Conservation (phyloP, 2,329 filamentous ascomycete genomes). For the Colletotrichum sp. region DNA sequence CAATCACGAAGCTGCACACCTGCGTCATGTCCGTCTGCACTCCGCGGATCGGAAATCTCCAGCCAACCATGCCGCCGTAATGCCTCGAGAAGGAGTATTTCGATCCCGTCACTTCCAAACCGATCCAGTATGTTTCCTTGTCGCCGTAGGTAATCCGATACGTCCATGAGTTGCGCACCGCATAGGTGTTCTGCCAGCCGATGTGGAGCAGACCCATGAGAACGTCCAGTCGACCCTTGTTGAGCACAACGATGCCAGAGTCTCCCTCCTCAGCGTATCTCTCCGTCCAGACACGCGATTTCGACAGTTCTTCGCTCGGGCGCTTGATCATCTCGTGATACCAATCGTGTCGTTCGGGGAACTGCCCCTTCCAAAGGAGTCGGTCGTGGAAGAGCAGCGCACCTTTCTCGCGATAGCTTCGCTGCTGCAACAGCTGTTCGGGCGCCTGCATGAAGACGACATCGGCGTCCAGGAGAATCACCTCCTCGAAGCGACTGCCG, state of each 20-base stretch:
- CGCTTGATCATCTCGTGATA: conserved; percentile 40
- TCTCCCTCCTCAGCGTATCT: conserved; percentile 46
- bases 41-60: conserved; percentile 21
- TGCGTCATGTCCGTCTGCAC: conserved; percentile 12
- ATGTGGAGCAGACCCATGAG: conserved; percentile 44
- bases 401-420: conserved; percentile 34
- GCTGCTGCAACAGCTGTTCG: conserved; percentile 33
- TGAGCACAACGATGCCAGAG: conserved; percentile 44
- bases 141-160: conserved; percentile 48
- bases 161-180: conserved; percentile 42
- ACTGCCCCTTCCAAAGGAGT: conserved; percentile 40
- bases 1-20: conserved; percentile 46
- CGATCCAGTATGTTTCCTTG: conserved; percentile 52
- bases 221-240: conserved; percentile 41
- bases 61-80: conserved; percentile 46
- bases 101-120: conserved; percentile 42
- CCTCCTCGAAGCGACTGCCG: conserved; percentile 38
- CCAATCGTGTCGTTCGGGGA: conserved; percentile 39
- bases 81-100: conserved; percentile 43
- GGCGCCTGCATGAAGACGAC: conserved; percentile 43
- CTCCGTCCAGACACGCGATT: conserved; percentile 42
- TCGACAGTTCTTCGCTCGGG: conserved; percentile 34
- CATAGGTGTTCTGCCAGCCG: conserved; percentile 48
- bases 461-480: conserved; percentile 44
- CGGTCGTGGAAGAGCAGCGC: conserved; percentile 46